These are phyloP conservation scores for Margaritispora aquatica DNA, from an alignment of 495 filamentous ascomycete genomes.

Conservation along the genomic window DNA sequence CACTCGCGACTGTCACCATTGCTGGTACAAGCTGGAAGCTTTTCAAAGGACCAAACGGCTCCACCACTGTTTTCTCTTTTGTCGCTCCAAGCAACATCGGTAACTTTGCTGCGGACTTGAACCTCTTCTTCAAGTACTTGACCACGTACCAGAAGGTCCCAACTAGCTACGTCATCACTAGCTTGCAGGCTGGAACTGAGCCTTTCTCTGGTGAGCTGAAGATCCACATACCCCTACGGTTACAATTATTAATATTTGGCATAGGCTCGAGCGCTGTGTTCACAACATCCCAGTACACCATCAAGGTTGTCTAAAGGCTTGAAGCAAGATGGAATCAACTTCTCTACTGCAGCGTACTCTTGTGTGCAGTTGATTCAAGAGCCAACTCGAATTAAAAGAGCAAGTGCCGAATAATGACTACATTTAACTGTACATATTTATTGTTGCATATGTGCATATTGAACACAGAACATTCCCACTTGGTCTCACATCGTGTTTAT, in stretches of 20 bases:
- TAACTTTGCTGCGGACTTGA: conserved; percentile 48
- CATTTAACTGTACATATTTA: too few relatives aligned
- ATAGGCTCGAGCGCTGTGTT: conserved; percentile 6
- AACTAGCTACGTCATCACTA: conserved; percentile 39
- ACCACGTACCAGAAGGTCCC: conserved; percentile 39
- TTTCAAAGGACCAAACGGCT: conserved; percentile 49
- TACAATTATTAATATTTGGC: neutral
- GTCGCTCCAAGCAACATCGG: conserved; percentile 40
- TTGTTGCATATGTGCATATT: too few relatives aligned
- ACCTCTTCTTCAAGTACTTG: conserved; percentile 52
- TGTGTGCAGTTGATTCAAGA: too few relatives aligned
- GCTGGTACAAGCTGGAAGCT: conserved; percentile 45
- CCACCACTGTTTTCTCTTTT: conserved; percentile 54
- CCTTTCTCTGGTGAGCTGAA: conserved; percentile 21
- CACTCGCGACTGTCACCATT: conserved; percentile 44
- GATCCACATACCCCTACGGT: neutral
- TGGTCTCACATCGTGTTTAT: too few relatives aligned
- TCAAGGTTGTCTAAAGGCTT: conserved; percentile 1
- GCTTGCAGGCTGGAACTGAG: conserved; percentile 25
- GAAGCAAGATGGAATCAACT: too few relatives aligned
- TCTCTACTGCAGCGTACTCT: too few relatives aligned
- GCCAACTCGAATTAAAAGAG: too few relatives aligned
- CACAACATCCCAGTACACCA: conserved; percentile 2
- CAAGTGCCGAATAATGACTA: too few relatives aligned
- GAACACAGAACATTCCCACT: too few relatives aligned